Base-by-base conservation (phyloP, 257 asterid genomes). In the Asclepias syriaca region DNA sequence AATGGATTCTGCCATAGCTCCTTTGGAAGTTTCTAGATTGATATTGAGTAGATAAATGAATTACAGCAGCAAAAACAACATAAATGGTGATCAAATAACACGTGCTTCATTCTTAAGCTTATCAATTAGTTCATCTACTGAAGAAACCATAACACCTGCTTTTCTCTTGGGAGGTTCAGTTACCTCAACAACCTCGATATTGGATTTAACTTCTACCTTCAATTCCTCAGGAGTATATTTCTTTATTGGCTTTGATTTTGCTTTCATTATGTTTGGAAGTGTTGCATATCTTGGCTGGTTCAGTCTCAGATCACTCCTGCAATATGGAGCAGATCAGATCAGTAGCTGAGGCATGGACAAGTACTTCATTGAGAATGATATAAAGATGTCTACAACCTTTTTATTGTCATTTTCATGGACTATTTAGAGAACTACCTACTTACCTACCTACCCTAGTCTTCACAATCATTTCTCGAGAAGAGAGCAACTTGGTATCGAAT, bases 251-350 rank as follows among this genome's bases (percentile, higher is more conserved):
- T 94, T 94, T 24, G 96, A 88, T 77, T 91, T 94, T 2, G 99
- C 99, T 82, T 94, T 94, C 99, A 91, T 94, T 61, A 94, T 94
- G 85, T 94, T 94, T 0, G 97, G 97, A 51, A 94, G 99, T 15
- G 97, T 91, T 6, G 99, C 97, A 48, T 91, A 94, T 75, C 98
- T 85, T 8, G 97, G 97, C 80, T 91, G 97, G 81, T 91, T 94
- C 87, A 91, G 70, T 69, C 98, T 92, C 89, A 94, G 74, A 69
- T 94, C 97, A 55, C 97, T 85, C 63, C 98, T 94, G 96, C 78
- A 58, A 13, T 29, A 13, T 54, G 6, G 40, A 32, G 15, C 61
- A 15, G 76, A 74, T 40, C 53, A 72, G 22, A 15, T 60, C 24
- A 24, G 27, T 24, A 24, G 27, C 27, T 24, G 27, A 24, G 27